A percentile compares a stretch with the other conserved stretches of the same genome.
Evolutionary conservation across 805 yeast species (phyloP).

Genomic region (Vanderwaltozyma polyspora): DNA sequence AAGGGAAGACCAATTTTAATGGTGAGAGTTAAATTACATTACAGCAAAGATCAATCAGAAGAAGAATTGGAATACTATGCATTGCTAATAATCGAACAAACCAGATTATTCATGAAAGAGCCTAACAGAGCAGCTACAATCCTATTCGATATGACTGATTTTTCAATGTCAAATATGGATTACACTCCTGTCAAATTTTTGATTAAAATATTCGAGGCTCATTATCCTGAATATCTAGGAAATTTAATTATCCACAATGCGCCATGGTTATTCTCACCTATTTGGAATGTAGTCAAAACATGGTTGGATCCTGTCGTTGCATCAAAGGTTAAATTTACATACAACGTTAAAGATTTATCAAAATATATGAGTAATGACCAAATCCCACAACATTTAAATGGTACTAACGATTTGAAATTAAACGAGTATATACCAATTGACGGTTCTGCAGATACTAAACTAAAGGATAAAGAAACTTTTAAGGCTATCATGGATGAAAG

Average conservation of each 20-base stretch:
- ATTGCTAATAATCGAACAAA: conserved; percentile 62
- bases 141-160: conserved; percentile 74
- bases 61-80: conserved; percentile 68
- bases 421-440: conserved; percentile 49
- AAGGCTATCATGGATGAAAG: conserved; percentile 40
- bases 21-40: conserved; percentile 68
- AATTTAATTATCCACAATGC: conserved; percentile 79
- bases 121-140: conserved; percentile 76
- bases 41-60: conserved; percentile 50
- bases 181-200: conserved; percentile 80
- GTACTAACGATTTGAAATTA: conserved; percentile 44
- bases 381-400: conserved; percentile 66
- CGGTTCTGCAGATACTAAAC: conserved; percentile 40
- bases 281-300: conserved; percentile 82
- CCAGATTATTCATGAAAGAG: conserved; percentile 59
- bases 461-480: conserved; percentile 35
- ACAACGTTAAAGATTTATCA: conserved; percentile 49
- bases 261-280: conserved; percentile 90
- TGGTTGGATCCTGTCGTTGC: conserved; percentile 97
- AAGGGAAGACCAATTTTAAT: conserved; percentile 67
- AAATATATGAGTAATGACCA: conserved; percentile 45
- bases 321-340: conserved; percentile 73
- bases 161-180: conserved; percentile 85
- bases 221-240: conserved; percentile 89
- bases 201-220: conserved; percentile 81